These are phyloP conservation scores for Penicillium canescens DNA, from an alignment of 495 filamentous ascomycete genomes.

Conservation along the genomic window DNA sequence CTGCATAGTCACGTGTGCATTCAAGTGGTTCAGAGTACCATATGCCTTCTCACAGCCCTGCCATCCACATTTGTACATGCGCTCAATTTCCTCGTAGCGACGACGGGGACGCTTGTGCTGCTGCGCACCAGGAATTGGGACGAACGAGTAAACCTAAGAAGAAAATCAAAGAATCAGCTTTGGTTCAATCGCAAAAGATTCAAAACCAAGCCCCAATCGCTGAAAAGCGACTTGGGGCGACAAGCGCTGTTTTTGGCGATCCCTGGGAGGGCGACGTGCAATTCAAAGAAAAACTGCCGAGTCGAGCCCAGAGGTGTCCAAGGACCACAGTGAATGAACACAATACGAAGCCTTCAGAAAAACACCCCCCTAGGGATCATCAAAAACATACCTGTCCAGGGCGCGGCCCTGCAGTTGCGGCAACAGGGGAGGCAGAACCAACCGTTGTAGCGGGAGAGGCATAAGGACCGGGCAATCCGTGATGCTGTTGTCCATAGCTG, in stretches of 20 bases:
- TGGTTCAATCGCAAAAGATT: conserved; percentile 11
- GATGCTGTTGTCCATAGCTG: conserved; percentile 66
- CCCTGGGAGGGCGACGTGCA: conserved; percentile 22
- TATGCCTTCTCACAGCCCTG: conserved; percentile 98
- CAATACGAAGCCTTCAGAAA: conserved; percentile 31
- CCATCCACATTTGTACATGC: conserved; percentile 99
- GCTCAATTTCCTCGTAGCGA: conserved; percentile 97
- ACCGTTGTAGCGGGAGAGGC: conserved; percentile 60
- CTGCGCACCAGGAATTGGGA: conserved; percentile 94
- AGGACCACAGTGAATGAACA: conserved; percentile 31
- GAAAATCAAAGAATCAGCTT: conserved; percentile 1
- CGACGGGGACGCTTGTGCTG: conserved; percentile 95
- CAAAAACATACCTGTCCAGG: conserved; percentile 71
- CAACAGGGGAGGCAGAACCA: conserved; percentile 53
- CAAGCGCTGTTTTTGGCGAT: conserved; percentile 34
- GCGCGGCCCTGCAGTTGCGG: conserved; percentile 60
- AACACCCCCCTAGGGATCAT: conserved; percentile 31
- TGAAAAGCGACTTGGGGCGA: background rate
- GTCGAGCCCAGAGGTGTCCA: conserved; percentile 24
- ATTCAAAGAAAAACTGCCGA: conserved; percentile 4
- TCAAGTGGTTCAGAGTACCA: conserved; percentile 93
- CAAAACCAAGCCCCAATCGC: conserved; percentile 13
- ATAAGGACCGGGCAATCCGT: conserved; percentile 63
- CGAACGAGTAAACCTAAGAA: conserved; percentile 92
- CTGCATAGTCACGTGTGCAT: conserved; percentile 98